Base-by-base conservation (phyloP, 805 yeast species). In the Wickerhamomyces alni region DNA sequence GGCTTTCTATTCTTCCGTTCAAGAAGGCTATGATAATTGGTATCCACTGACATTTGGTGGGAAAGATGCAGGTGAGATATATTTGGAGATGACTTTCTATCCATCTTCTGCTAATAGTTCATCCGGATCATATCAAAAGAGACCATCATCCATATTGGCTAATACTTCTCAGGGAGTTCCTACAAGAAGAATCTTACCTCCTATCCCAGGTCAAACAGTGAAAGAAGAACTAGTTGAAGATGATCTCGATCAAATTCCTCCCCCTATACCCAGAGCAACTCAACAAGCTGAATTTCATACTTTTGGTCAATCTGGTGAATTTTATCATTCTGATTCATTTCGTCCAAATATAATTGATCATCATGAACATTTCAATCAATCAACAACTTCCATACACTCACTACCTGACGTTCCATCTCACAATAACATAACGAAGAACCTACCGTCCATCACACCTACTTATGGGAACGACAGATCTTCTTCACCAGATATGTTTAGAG, bases 31-130 rank as follows among this genome's bases (percentile, higher is more conserved):
- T 52, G 97, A 93, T 58, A 70, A 72, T 22, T 91, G 98, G 98
- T 85, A 82, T 54, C 77, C 76, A 24, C 64, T 93, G 41, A 64
- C 69, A 31, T 76, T 76, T 54, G 80, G 79, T 34, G 80, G 77
- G 17, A 77, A 80, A 50, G 77, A 82, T 40, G 96, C 96, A 1
- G 99, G 99, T 2, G 85, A 77, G 59, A 77, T 93, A 1, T 91
- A 80, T 59, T 63, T 93, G 40, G 98, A 93, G 54, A 81, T 93
- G 83, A 87, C 97, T 0, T 93, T 87, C 55, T 87, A 86, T 55
- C 93, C 96, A 1, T 57, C 67, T 2, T 38, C 42, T 2, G 36
- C 46, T 1, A 35, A 27, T 4, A 30, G 42, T 2, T 38, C 38
- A 27, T 12, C 37, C 13, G 21, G 21, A 7, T 37, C 42, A 21